Conservation (phyloP, 352 stramenopile species). For the Nothophytophthora sp. region DNA sequence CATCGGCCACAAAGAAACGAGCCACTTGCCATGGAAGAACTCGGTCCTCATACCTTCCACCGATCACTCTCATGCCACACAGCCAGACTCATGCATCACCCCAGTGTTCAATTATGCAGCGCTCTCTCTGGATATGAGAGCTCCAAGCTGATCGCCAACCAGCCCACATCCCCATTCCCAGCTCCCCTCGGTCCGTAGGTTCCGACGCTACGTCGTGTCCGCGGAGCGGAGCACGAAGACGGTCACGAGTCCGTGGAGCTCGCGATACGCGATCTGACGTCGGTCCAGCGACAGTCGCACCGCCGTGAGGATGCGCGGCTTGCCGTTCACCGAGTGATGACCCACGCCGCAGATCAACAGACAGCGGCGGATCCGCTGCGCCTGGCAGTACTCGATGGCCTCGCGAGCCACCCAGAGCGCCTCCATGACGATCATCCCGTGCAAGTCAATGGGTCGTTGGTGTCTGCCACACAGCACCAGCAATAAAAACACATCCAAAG, state of each 20-base stretch:
- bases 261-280: conserved; percentile 58
- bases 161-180: too few species aligned
- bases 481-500: conserved; percentile 17
- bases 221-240: conserved; percentile 65
- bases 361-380: conserved; percentile 60
- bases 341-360: conserved; percentile 65
- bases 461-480: conserved; percentile 27
- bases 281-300: conserved; percentile 62
- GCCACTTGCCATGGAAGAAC: too few species aligned
- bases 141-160: too few species aligned
- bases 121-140: too few species aligned
- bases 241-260: conserved; percentile 54
- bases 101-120: too few species aligned
- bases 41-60: too few species aligned
- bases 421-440: conserved; percentile 72
- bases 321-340: conserved; percentile 69
- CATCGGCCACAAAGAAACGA: too few species aligned
- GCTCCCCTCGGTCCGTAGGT: neutral
- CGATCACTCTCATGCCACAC: too few species aligned
- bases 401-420: conserved; percentile 56
- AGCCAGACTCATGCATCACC: too few species aligned
- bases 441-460: conserved; percentile 58
- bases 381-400: conserved; percentile 58
- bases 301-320: conserved; percentile 57
- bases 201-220: conserved; percentile 8